Conservation (phyloP, 805 yeast genomes). For the Teunomyces atbi region DNA sequence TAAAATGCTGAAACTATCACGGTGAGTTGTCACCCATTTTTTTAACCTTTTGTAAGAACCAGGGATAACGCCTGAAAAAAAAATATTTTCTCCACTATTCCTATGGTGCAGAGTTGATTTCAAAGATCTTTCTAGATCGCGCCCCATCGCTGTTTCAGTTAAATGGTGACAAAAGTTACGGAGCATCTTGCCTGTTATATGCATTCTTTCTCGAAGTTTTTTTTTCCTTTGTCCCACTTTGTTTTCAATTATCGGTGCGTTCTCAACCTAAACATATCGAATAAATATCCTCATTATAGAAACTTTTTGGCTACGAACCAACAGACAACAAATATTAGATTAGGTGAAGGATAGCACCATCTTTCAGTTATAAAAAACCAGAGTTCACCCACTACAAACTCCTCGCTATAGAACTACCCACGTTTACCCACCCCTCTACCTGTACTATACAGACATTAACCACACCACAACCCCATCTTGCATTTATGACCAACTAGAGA, state of each 20-base stretch:
- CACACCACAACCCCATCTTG: not conserved
- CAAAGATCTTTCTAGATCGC: no score
- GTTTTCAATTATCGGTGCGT: not conserved
- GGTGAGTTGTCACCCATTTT: no score
- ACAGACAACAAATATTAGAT: not conserved
- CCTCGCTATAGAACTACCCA: not conserved
- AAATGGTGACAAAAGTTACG: not conserved
- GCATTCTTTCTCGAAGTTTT: not conserved
- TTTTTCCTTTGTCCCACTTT: not conserved
- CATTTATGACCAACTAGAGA: constrained; percentile 2
- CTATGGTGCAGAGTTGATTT: no score
- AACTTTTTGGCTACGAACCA: not conserved
- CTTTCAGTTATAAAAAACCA: no score
- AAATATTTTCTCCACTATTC: no score
- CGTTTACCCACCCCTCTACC: not conserved
- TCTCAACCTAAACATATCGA: not conserved
- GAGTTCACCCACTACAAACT: not conserved
- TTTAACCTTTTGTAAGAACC: no score
- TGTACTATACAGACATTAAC: not conserved
- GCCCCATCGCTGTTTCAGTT: not conserved
- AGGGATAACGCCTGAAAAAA: no score
- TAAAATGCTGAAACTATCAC: not conserved
- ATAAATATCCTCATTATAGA: not conserved
- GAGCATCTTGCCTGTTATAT: not conserved
- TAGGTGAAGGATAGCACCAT: not conserved